Evolutionary conservation across 192 early-diverging fungal species (phyloP).

Genomic region (Backusella sp.): DNA sequence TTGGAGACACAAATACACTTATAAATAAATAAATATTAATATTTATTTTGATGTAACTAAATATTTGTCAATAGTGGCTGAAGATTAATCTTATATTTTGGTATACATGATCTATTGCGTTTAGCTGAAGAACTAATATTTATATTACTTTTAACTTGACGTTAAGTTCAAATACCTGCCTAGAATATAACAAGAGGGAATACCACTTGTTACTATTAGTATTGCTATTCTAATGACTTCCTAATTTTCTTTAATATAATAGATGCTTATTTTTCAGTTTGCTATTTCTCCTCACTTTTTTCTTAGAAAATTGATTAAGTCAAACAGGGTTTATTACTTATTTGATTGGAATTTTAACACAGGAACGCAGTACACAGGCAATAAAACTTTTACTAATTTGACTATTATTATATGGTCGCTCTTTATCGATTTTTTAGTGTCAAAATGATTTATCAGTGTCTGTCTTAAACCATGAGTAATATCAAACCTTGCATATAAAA

Average conservation of each 20-base stretch:
- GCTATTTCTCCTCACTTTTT: background rate
- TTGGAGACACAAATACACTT: background rate
- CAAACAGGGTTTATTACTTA: too few species aligned
- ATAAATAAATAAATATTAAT: background rate
- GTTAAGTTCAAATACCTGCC: background rate
- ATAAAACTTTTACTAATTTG: too few species aligned
- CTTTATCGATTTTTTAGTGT: background rate
- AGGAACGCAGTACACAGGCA: too few species aligned
- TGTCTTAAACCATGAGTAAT: background rate
- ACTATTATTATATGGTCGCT: background rate
- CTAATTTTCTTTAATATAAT: background rate
- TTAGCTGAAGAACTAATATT: background rate
- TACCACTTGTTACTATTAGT: background rate
- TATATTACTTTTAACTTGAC: background rate
- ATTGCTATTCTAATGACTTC: background rate
- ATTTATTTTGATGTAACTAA: background rate
- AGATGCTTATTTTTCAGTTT: background rate
- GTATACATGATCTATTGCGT: background rate
- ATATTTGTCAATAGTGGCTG: background rate
- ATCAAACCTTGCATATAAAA: background rate
- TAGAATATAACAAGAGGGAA: background rate
- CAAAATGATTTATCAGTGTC: background rate
- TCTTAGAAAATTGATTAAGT: background rate
- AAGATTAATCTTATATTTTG: background rate
- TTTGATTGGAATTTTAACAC: too few species aligned